Base-by-base conservation (phyloP, 345 rosid genomes). In the Rubroshorea leprosula region DNA sequence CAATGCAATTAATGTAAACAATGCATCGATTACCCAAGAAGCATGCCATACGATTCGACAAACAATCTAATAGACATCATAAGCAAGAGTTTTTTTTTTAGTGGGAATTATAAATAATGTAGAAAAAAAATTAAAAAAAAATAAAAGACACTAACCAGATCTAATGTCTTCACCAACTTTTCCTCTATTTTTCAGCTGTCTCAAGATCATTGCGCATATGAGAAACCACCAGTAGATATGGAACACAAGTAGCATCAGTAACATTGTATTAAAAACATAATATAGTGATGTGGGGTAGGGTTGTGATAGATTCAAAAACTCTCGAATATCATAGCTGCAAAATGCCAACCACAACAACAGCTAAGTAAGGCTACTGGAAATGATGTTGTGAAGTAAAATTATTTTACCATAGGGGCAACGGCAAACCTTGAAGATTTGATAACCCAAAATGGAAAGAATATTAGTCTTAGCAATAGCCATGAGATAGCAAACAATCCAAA, bases 201-300 rank as follows among this genome's bases (percentile, higher is more conserved):
- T 82, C 68, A 31, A 74, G 53, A 90, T 87, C 99, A 90, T 93
- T 27, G 89, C 71, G 63, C 73, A 87, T 52, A 94, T 94, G 60
- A 94, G 92, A 74, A 71, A 56, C 99, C 97, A 94, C 99, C 99
- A 94, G 72, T 94, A 94, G 51, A 90, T 68, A 72, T 94, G 99
- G 86, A 90, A 94, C 24, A 84, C 87, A 58, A 94, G 80, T 57
- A 94, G 74, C 78, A 55, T 87, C 77, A 94, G 73, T 68, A 94
- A 63, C 97, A 90, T 65, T 23, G 96, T 85, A 74, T 94, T 94
- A 82, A 83, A 85, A 41, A 75, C 69, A 65, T 93, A 93, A 80
- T 87, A 93, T 66, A 82, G 13, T 25, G 62, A 45, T 12, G 38
- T 74, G 65, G 52, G 58, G 52, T 72, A 72, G 55, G 51, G 29